Evolutionary conservation across 208 protist genomes (phyloP).

Genomic region (Porcisia hertigi): DNA sequence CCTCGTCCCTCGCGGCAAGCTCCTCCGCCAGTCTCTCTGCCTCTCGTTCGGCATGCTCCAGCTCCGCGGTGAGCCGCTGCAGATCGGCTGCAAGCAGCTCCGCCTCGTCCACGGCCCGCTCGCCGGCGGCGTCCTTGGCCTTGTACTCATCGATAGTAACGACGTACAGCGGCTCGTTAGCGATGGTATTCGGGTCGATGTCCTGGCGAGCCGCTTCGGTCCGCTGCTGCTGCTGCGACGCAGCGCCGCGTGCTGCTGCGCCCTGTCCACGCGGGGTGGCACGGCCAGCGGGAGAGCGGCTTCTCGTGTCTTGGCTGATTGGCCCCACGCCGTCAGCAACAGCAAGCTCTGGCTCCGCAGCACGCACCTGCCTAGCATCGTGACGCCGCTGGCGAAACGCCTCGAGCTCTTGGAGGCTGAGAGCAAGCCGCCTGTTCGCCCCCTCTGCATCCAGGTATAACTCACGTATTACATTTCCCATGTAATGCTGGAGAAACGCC

Average conservation of each 20-base stretch:
- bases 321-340: slow-evolving; percentile 4
- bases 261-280: background rate
- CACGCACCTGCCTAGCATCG: slow-evolving; percentile 22
- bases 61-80: background rate
- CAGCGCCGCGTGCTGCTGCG: background rate
- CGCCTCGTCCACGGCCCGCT: slow-evolving; percentile 5
- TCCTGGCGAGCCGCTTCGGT: slow-evolving; percentile 2
- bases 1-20: slow-evolving; percentile 11
- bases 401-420: slow-evolving; percentile 18
- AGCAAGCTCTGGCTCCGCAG: slow-evolving; percentile 12
- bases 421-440: background rate
- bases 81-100: slow-evolving; percentile 5
- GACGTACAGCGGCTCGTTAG: slow-evolving; percentile 27
- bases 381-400: slow-evolving; percentile 31
- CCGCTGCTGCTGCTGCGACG: background rate
- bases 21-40: slow-evolving; percentile 11
- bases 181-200: slow-evolving; percentile 21
- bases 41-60: slow-evolving; percentile 6
- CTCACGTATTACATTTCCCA: slow-evolving; percentile 3
- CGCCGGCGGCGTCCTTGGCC: slow-evolving; percentile 9
- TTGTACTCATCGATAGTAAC: slow-evolving; percentile 25
- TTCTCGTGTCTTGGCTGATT: background rate
- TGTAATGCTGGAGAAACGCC: slow-evolving; percentile 18
- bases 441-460: background rate
- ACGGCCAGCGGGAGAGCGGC: background rate